Evolutionary conservation across 495 filamentous ascomycete species (phyloP), one percentile per base, ranked within the genome.

Genomic region (Hyaloscypha hepaticicola): DNA sequence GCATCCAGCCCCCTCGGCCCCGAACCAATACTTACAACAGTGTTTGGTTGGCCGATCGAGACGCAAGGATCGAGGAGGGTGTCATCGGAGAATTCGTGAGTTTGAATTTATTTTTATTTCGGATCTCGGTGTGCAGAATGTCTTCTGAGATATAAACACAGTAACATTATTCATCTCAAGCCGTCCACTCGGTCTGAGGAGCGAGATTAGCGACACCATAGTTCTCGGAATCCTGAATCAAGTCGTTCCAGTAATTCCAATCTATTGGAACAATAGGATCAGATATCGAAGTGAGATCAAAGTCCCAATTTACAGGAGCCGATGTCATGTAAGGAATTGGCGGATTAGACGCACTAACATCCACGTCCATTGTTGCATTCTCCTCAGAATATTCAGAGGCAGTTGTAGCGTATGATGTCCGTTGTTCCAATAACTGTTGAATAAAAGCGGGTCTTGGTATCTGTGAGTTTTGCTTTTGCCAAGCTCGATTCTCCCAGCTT

Each of bases 211-310:
- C 48, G 19, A 51, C 6, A 16, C 6, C 22, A 24, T 51, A 51
- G 5, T 5, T 51, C 48, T 51, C 48, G 5, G 16, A 5, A 51
- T 51, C 19, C 48, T 51, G 48, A 16, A 51, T 51, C 48, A 51
- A 24, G 48, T 6, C 19, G 48, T n/a, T 51, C 48, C 48, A 51
- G 48, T 51, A 51, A 51, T 51, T 51, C 48, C 48, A 51, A 16
- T 51, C 48, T n/a, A 51, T 51, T 51, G 48, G 48, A 51, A 16
- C 48, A 6, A 51, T 5, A 7, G 48, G 48, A 24, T 51, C 48
- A n/a, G 48, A 51, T n/a, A 51, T 51, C 22, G 22, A 51, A n/a
- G 48, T 4, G 19, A 24, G 48, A 7, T 6, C 48, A 16, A 24
- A 51, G 48, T 51, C 22, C 48, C 48, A 51, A 51, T 51, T 24